phyloP scores from a whole-genome alignment of 805 yeast species.

The Clavispora santaluciae region DNA sequence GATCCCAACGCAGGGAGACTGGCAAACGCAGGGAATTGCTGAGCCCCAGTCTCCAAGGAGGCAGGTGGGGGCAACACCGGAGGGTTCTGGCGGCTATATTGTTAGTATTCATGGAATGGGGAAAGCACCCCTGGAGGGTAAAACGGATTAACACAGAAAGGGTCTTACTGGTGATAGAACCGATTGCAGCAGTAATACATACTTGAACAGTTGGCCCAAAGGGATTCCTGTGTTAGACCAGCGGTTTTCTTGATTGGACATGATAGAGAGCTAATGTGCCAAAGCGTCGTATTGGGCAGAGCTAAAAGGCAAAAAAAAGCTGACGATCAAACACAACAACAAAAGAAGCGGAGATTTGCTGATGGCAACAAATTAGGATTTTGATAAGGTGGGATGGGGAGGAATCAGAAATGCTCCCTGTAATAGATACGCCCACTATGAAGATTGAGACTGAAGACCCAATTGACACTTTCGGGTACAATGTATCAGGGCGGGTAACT shows the following conservation, averaged over 20 bases:
- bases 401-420: not conserved
- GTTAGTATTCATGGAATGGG: constrained; percentile 20
- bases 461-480: not conserved
- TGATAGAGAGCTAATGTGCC: constrained; percentile 7
- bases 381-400: no score
- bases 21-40: constrained; percentile 46
- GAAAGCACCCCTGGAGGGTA: not conserved
- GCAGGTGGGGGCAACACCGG: constrained; percentile 62
- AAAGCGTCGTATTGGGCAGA: not conserved
- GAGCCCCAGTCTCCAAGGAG: constrained; percentile 45
- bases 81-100: constrained; percentile 50
- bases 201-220: constrained; percentile 40
- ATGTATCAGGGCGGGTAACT: not conserved
- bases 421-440: constrained; percentile 1
- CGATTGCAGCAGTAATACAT: constrained; percentile 19
- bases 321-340: not conserved
- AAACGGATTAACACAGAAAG: not conserved
- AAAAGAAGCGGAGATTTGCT: not conserved
- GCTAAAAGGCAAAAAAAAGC: not conserved
- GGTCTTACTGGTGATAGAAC: not conserved
- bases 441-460: not conserved
- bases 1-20: constrained; percentile 47
- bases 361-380: no score
- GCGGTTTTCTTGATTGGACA: constrained; percentile 40
- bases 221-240: constrained; percentile 42